phyloP scores from a whole-genome alignment of 805 yeast genomes.

The Wickerhamiella australiensis region DNA sequence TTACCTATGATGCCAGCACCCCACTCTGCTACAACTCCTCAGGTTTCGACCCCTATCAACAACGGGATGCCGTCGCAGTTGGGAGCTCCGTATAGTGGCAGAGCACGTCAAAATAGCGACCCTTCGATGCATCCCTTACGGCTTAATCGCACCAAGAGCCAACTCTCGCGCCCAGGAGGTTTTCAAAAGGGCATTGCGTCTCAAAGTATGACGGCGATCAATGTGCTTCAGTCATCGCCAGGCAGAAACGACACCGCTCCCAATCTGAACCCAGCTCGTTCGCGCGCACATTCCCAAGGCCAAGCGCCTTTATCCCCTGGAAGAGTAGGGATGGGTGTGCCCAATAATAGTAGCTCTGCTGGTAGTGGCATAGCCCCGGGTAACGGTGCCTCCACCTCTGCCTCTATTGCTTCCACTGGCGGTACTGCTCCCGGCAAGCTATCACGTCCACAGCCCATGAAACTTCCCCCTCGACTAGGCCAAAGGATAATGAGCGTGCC shows the following conservation, averaged over 20 bases:
- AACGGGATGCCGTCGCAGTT: not conserved
- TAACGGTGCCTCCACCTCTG: slow-evolving; percentile 7
- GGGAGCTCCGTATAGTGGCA: slow-evolving; percentile 3
- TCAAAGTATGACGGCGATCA: slow-evolving; percentile 8
- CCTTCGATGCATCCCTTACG: slow-evolving; percentile 5
- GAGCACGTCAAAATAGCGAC: not conserved
- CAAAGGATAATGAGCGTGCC: slow-evolving; percentile 3
- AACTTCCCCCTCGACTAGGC: slow-evolving; percentile 12
- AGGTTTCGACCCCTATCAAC: not conserved
- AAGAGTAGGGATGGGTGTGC: not conserved
- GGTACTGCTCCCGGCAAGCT: slow-evolving; percentile 10
- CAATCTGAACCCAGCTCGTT: slow-evolving; percentile 27
- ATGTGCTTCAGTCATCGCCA: slow-evolving; percentile 38
- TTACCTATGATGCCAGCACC: not conserved
- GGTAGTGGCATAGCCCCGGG: not conserved
- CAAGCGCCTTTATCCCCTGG: slow-evolving; percentile 11
- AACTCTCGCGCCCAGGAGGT: not conserved
- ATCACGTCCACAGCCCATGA: slow-evolving; percentile 4
- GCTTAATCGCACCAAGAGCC: slow-evolving; percentile 7
- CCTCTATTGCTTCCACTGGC: slow-evolving; percentile 15
- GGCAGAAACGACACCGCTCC: slow-evolving; percentile 26
- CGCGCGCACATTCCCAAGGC: slow-evolving; percentile 18
- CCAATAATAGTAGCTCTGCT: not conserved
- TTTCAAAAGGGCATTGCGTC: not conserved
- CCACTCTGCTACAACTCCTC: not conserved